phyloP scores from a whole-genome alignment of 192 early-diverging fungal species.

The Podila verticillata region DNA sequence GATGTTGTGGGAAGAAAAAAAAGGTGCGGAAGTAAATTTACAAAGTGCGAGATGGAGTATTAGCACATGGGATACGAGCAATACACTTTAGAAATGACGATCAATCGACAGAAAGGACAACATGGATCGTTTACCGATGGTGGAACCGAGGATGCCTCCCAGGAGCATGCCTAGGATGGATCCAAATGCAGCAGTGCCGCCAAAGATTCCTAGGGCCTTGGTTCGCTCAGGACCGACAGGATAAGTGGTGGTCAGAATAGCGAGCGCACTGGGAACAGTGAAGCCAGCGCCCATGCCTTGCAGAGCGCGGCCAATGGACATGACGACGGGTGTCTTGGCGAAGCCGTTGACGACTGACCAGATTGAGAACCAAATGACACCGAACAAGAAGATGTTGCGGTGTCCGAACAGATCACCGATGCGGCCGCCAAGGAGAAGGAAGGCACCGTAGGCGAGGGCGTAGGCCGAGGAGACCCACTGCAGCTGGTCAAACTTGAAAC shows the following conservation, averaged over 20 bases:
- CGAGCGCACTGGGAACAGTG: slow-evolving; percentile 31
- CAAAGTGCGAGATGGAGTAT: too few species aligned
- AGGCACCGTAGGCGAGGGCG: slow-evolving; percentile 25
- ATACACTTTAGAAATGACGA: too few species aligned
- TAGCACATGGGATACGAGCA: too few species aligned
- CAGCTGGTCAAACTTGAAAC: slow-evolving; percentile 1
- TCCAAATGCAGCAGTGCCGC: slow-evolving; percentile 17
- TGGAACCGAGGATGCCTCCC: slow-evolving; percentile 20
- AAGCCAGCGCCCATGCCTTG: slow-evolving; percentile 33
- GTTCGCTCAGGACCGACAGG: slow-evolving; percentile 12
- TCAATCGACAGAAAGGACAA: too few species aligned
- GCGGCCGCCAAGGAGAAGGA: slow-evolving; percentile 17
- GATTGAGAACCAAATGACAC: slow-evolving; percentile 14
- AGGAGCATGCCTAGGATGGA: slow-evolving; percentile 17
- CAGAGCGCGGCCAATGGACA: slow-evolving; percentile 22
- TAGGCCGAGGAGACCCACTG: slow-evolving; percentile 24
- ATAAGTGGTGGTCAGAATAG: slow-evolving; percentile 21
- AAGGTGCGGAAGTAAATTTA: too few species aligned
- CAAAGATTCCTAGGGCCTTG: slow-evolving; percentile 13
- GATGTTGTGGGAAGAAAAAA: too few species aligned
- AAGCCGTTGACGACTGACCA: slow-evolving; percentile 22
- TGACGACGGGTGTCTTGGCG: slow-evolving; percentile 5
- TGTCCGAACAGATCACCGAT: slow-evolving; percentile 33
- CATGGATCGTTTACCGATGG: neutral
- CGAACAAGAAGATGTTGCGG: slow-evolving; percentile 14